Evolutionary conservation across 805 yeast species (phyloP).

Genomic region (Cyberlindnera mississippiensis): DNA sequence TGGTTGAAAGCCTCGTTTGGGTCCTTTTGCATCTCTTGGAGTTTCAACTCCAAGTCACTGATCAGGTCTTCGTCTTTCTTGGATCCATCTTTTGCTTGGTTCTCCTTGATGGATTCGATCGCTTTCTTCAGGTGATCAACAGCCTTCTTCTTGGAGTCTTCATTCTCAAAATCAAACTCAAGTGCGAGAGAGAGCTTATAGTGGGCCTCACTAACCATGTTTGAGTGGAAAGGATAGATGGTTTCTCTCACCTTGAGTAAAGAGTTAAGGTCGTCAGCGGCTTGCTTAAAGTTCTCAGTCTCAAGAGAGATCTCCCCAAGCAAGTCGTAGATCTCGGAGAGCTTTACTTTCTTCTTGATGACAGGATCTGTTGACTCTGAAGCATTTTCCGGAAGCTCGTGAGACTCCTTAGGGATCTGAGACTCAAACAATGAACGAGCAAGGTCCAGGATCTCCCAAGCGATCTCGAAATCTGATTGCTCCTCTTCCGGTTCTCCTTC

Average conservation of each 20-base stretch:
- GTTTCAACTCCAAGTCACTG: constrained; percentile 52
- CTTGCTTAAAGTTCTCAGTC: constrained; percentile 80
- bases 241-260: constrained; percentile 52
- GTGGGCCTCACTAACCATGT: constrained; percentile 71
- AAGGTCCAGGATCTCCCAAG: constrained; percentile 83
- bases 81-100: constrained; percentile 29
- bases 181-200: constrained; percentile 76
- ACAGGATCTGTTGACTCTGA: constrained; percentile 30
- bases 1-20: constrained; percentile 45
- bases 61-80: constrained; percentile 43
- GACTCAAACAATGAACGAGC: constrained; percentile 62
- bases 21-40: constrained; percentile 50
- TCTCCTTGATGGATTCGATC: constrained; percentile 38
- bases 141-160: constrained; percentile 44
- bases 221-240: constrained; percentile 46
- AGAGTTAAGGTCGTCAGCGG: constrained; percentile 61
- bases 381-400: constrained; percentile 11
- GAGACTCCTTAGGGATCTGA: constrained; percentile 21
- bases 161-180: constrained; percentile 62
- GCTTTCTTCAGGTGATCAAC: constrained; percentile 53
- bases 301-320: constrained; percentile 90
- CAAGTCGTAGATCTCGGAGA: constrained; percentile 72
- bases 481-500: constrained; percentile 33
- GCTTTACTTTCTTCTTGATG: constrained; percentile 41
- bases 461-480: constrained; percentile 76